A percentile compares a stretch with the other conserved stretches of the same genome.
These are phyloP conservation scores for Penicillium chermesinum DNA, from an alignment of 495 filamentous ascomycete genomes.

Conservation along the genomic window DNA sequence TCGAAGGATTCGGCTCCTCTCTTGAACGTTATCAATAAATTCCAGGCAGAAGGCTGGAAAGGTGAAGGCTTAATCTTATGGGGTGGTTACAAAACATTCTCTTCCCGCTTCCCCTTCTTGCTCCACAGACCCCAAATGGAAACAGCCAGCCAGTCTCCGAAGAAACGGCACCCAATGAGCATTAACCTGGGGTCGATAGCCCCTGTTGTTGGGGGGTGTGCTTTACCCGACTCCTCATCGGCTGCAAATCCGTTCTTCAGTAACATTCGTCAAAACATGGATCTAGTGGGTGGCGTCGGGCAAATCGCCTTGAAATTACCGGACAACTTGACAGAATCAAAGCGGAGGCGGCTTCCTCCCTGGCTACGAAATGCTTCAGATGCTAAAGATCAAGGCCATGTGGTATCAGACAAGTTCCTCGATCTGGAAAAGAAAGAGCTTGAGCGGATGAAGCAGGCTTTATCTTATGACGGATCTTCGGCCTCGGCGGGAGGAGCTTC, in stretches of 20 bases:
- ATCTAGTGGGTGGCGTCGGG: slow-evolving; percentile 88
- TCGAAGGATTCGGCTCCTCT: slow-evolving; percentile 72
- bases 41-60: slow-evolving; percentile 74
- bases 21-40: slow-evolving; percentile 87
- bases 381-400: slow-evolving; percentile 65
- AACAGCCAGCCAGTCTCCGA: slow-evolving; percentile 25
- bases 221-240: slow-evolving; percentile 63
- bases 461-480: slow-evolving; percentile 58
- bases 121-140: slow-evolving; percentile 24
- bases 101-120: slow-evolving; percentile 44
- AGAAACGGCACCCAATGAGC: slow-evolving; percentile 42
- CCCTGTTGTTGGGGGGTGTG: slow-evolving; percentile 81
- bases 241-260: slow-evolving; percentile 86
- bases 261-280: slow-evolving; percentile 96
- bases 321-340: slow-evolving; percentile 40
- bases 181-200: slow-evolving; percentile 53
- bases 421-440: slow-evolving; percentile 80
- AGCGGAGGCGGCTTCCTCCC: slow-evolving; percentile 51
- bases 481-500: slow-evolving; percentile 33
- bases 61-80: slow-evolving; percentile 68
- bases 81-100: slow-evolving; percentile 51
- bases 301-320: slow-evolving; percentile 78
- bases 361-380: slow-evolving; percentile 73
- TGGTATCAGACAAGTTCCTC: slow-evolving; percentile 77
- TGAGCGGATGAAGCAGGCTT: slow-evolving; percentile 84